Percentiles rank a stretch among this genome's conserved stretches.
phyloP scores from a whole-genome alignment of 2,329 filamentous ascomycete genomes.

The Colletotrichum phormii region DNA sequence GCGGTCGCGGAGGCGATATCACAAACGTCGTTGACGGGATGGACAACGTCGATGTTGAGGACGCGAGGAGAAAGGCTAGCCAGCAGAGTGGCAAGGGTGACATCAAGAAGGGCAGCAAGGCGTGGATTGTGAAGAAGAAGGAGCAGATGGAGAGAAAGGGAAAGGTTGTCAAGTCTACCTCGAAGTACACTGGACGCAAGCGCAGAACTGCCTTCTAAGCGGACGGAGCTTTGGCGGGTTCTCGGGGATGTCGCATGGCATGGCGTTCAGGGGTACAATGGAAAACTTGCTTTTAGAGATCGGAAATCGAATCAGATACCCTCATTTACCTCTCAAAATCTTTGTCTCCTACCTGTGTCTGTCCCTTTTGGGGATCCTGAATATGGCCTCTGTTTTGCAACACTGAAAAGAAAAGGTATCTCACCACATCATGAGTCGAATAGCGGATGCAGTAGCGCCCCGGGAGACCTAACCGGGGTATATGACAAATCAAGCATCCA shows the following conservation, averaged over 20 bases:
- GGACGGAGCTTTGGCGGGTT: background rate
- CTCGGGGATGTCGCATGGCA: constrained; percentile 30
- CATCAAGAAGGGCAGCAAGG: constrained; percentile 84
- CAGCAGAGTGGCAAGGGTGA: constrained; percentile 61
- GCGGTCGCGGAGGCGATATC: constrained; percentile 77
- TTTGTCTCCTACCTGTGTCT: constrained; percentile 52
- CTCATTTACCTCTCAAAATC: constrained; percentile 69
- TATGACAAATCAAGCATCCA: too few species aligned
- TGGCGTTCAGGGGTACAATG: constrained; percentile 38
- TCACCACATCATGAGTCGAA: too few species aligned
- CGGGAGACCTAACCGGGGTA: too few species aligned
- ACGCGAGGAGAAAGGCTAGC: constrained; percentile 67
- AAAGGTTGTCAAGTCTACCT: constrained; percentile 90
- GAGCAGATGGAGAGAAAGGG: constrained; percentile 95
- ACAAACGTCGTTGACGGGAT: constrained; percentile 90
- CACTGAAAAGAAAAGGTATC: too few species aligned
- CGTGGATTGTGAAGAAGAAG: constrained; percentile 88
- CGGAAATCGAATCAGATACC: constrained; percentile 37
- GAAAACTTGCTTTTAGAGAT: constrained; percentile 25
- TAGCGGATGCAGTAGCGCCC: too few species aligned
- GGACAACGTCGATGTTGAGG: constrained; percentile 87
- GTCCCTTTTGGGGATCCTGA: background rate
- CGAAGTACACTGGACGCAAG: constrained; percentile 94
- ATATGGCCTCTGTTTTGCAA: background rate
- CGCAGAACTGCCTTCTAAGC: constrained; percentile 79